Conservation (phyloP, 768 basidiomycete genomes). For the Pulveroboletus sp. region DNA sequence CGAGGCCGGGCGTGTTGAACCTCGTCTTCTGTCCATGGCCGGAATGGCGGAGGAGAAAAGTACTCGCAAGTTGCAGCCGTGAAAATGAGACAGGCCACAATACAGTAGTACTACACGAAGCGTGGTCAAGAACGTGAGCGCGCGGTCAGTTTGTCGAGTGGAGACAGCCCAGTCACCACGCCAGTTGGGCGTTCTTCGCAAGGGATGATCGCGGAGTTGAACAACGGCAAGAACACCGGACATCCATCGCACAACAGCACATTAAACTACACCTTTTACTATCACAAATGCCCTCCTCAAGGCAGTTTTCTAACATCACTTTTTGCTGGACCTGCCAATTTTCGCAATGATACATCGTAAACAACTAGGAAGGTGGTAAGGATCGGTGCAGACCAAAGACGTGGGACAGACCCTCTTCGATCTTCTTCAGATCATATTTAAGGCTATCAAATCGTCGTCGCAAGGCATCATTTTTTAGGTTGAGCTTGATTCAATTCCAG, state of each 20-base stretch:
- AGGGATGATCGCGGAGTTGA: conserved; percentile 20
- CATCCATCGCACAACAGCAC: background rate
- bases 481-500: conserved; percentile 46
- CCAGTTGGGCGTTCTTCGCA: conserved; percentile 7
- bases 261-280: background rate
- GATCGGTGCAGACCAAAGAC: background rate
- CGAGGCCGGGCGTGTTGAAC: conserved; percentile 59
- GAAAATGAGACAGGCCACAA: background rate
- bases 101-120: conserved; percentile 9
- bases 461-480: conserved; percentile 74
- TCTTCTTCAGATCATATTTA: conserved; percentile 85
- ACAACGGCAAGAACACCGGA: background rate
- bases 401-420: conserved; percentile 66
- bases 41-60: background rate
- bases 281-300: background rate
- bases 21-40: conserved; percentile 67
- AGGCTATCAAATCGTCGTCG: conserved; percentile 75
- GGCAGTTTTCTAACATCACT: background rate
- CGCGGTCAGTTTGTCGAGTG: conserved; percentile 5
- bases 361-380: conserved; percentile 49
- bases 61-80: background rate
- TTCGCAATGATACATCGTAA: conserved; percentile 78
- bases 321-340: conserved; percentile 39
- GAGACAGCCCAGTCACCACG: background rate
- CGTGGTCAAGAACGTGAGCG: background rate